Conservation (phyloP, 441 rosid genomes). For the Aquilaria agallochum region DNA sequence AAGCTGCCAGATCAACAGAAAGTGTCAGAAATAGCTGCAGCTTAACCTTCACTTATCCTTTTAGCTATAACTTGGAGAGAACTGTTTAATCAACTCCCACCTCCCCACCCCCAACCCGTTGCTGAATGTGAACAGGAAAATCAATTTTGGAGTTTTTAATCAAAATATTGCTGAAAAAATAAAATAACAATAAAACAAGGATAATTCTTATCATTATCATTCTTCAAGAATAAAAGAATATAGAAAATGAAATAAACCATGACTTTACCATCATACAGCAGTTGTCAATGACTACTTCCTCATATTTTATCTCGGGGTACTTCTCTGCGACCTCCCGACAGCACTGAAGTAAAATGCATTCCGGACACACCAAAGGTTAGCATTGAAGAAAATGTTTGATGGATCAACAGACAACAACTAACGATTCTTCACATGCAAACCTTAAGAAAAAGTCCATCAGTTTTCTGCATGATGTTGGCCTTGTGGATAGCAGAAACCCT, state of each 20-base stretch:
- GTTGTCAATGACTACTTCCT: conserved; percentile 92
- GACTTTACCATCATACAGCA: conserved; percentile 90
- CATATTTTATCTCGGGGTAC: conserved; percentile 81
- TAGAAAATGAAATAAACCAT: too few relatives aligned
- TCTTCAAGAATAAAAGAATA: too few relatives aligned
- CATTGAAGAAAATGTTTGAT: conserved; percentile 3
- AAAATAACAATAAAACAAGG: too few relatives aligned
- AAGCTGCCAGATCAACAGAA: conserved; percentile 38
- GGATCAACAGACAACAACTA: not conserved
- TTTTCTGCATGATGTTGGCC: conserved; percentile 95
- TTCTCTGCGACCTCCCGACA: conserved; percentile 87
- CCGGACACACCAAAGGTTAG: not conserved
- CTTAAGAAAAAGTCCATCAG: conserved; percentile 92
- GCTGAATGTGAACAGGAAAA: too few relatives aligned
- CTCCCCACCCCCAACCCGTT: too few relatives aligned
- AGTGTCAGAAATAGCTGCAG: too few relatives aligned
- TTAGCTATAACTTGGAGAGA: too few relatives aligned
- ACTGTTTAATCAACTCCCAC: too few relatives aligned
- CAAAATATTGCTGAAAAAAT: too few relatives aligned
- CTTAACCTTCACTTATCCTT: too few relatives aligned
- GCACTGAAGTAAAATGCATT: conserved; percentile 42
- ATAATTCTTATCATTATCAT: too few relatives aligned
- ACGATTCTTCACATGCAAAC: conserved; percentile 21
- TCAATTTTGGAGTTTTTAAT: too few relatives aligned
- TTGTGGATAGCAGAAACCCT: conserved; percentile 92